Percentiles rank a stretch among this genome's conserved stretches.
phyloP scores from a whole-genome alignment of 305 asterid genomes.

The Fraxinus albicans region DNA sequence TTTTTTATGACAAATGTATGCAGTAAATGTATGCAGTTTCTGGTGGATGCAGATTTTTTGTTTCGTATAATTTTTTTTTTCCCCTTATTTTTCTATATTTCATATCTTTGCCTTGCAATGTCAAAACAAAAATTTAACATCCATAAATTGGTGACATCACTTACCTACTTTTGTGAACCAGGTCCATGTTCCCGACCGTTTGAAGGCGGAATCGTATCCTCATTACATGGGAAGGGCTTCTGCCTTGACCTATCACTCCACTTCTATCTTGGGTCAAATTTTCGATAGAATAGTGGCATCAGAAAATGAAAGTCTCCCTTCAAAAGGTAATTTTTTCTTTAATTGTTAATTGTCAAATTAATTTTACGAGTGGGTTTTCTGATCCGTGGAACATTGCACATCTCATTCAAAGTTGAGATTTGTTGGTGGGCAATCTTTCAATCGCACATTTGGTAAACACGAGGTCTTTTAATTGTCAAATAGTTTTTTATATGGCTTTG shows the following conservation, averaged over 20 bases:
- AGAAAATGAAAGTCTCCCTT: conserved; percentile 20
- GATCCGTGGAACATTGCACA: not conserved
- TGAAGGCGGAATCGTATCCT: conserved; percentile 53
- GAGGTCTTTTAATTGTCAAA: not conserved
- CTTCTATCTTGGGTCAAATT: conserved; percentile 64
- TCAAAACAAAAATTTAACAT: not conserved
- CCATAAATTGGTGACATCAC: not conserved
- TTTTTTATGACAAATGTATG: not conserved
- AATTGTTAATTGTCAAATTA: not conserved
- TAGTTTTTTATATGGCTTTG: not conserved
- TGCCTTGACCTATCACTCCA: conserved; percentile 40
- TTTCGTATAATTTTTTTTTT: not conserved
- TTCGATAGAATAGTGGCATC: conserved; percentile 41
- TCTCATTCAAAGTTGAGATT: not conserved
- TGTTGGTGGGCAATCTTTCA: not conserved
- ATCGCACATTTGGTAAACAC: not conserved
- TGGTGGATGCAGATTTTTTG: not conserved
- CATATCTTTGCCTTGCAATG: not conserved
- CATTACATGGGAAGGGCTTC: conserved; percentile 58
- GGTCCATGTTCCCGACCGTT: conserved; percentile 44
- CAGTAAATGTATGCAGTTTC: not conserved
- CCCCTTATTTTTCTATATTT: not conserved
- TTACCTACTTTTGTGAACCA: conserved; percentile 27
- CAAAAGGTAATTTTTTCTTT: conserved; percentile 35
- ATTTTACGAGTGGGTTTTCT: not conserved